These are phyloP conservation scores for Knoxia roxburghii DNA, from an alignment of 257 asterid genomes.

Conservation along the genomic window DNA sequence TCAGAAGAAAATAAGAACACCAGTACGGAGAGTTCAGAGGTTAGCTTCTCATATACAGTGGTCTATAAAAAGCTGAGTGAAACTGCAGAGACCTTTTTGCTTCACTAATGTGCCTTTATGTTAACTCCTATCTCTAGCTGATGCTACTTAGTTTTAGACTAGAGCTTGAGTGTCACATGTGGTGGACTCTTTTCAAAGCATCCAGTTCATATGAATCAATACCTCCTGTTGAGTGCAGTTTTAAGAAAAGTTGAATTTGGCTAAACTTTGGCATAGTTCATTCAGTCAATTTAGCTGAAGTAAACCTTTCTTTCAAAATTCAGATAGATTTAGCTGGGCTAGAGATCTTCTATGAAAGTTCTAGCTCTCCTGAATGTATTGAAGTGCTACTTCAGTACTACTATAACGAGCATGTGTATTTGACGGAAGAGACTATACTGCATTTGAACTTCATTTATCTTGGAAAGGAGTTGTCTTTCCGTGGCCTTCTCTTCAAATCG, in stretches of 20 bases:
- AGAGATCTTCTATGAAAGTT: neutral
- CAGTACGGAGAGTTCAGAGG: constrained; percentile 33
- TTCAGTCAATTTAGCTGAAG: neutral
- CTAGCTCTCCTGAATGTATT: neutral
- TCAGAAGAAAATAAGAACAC: constrained; percentile 18
- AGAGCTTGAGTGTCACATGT: neutral
- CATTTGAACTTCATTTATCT: neutral
- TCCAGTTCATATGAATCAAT: neutral
- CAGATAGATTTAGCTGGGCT: neutral
- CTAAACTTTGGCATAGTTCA: neutral
- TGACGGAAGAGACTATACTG: neutral
- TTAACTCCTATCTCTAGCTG: neutral
- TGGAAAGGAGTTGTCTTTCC: no score
- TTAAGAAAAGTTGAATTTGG: neutral
- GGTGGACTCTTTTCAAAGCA: neutral
- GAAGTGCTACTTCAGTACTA: neutral
- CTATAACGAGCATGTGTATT: neutral
- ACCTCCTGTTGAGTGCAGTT: neutral
- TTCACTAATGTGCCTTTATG: neutral
- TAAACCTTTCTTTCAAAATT: neutral
- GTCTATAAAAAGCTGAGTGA: neutral
- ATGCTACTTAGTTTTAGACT: neutral
- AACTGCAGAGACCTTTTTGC: neutral
- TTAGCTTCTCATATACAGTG: neutral
- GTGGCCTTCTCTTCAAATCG: no score